phyloP scores from a whole-genome alignment of 306 rosid genomes.

The Ormosia emarginata region DNA sequence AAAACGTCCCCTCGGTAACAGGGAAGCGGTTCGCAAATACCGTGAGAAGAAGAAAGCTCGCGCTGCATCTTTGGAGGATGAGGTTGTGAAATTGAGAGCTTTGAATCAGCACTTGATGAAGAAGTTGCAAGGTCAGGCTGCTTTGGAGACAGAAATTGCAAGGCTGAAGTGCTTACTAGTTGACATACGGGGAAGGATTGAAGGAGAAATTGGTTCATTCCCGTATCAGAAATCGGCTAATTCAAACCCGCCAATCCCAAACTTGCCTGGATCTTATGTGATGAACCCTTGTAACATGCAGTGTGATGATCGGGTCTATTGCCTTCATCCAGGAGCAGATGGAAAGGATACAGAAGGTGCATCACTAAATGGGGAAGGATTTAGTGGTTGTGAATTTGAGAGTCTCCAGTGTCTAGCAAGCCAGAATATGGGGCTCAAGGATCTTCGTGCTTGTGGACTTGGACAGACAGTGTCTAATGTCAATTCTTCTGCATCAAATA shows the following conservation, averaged over 20 bases:
- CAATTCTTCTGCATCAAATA: conserved; percentile 42
- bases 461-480: conserved; percentile 42
- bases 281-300: conserved; percentile 87
- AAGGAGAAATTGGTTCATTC: conserved; percentile 91
- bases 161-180: conserved; percentile 97
- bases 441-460: conserved; percentile 54
- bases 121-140: conserved; percentile 86
- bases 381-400: conserved; percentile 79
- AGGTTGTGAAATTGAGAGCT: conserved; percentile 74
- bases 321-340: conserved; percentile 60
- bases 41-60: conserved; percentile 96
- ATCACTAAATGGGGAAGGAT: conserved; percentile 41
- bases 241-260: conserved; percentile 34
- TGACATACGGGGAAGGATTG: conserved; percentile 93
- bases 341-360: conserved; percentile 50
- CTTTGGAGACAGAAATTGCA: conserved; percentile 83
- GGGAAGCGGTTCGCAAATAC: conserved; percentile 92
- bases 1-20: conserved; percentile 74
- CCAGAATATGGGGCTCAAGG: conserved; percentile 61
- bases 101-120: conserved; percentile 80
- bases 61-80: conserved; percentile 87
- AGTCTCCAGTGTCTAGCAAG: conserved; percentile 63
- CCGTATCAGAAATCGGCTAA: conserved; percentile 74
- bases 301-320: conserved; percentile 76
- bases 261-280: conserved; percentile 47